These are phyloP conservation scores for Akanthomyces uredinophilus DNA, from an alignment of 2,329 filamentous ascomycete species.

Conservation along the genomic window DNA sequence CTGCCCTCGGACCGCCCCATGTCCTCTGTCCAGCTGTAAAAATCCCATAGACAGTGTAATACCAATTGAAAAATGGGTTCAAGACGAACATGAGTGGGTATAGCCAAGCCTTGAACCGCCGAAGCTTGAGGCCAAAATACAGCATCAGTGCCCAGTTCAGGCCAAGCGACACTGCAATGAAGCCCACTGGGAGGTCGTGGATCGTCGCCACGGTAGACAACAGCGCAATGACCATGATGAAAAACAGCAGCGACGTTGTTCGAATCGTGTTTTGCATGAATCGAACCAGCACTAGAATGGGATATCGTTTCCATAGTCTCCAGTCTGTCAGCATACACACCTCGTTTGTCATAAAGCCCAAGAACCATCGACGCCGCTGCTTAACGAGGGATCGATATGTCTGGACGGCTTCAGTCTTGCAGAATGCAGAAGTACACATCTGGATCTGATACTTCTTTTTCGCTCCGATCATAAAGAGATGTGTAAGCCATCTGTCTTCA, in stretches of 20 bases:
- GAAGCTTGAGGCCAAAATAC: constrained; percentile 84
- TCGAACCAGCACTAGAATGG: constrained; percentile 75
- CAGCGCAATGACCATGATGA: constrained; percentile 85
- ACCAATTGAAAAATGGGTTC: constrained; percentile 97
- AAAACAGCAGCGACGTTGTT: constrained; percentile 88
- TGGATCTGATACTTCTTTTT: constrained; percentile 92
- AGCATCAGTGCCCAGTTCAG: constrained; percentile 95
- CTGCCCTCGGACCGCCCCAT: constrained; percentile 90
- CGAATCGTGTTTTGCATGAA: constrained; percentile 97
- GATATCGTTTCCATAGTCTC: constrained; percentile 86
- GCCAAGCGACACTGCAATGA: constrained; percentile 87
- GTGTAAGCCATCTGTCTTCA: constrained; percentile 94
- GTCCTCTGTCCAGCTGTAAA: constrained; percentile 91
- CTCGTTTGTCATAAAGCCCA: constrained; percentile 96
- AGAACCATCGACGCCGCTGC: constrained; percentile 92
- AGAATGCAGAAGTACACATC: constrained; percentile 96
- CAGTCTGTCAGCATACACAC: constrained; percentile 96
- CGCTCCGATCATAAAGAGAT: constrained; percentile 97
- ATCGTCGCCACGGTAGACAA: constrained; percentile 77
- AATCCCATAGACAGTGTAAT: constrained; percentile 96
- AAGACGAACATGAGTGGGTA: constrained; percentile 94
- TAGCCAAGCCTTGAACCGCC: constrained; percentile 87
- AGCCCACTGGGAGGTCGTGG: constrained; percentile 78
- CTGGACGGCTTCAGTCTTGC: constrained; percentile 96
- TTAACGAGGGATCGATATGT: constrained; percentile 81